phyloP scores from a whole-genome alignment of 2,329 filamentous ascomycete genomes.

The Cladophialophora immunda region DNA sequence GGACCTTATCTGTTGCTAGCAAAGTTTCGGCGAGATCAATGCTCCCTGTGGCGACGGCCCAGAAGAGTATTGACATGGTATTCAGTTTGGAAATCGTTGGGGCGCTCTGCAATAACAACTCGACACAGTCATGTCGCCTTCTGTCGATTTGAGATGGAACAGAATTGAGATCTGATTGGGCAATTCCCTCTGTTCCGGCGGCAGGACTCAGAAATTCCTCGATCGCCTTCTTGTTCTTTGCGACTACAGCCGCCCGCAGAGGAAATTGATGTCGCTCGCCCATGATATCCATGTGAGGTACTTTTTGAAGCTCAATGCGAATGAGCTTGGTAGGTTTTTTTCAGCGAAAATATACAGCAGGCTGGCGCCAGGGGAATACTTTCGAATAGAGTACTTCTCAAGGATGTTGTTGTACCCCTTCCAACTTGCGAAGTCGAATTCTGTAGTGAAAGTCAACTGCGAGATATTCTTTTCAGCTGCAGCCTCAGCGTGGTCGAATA shows the following conservation, averaged over 20 bases:
- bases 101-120: neutral
- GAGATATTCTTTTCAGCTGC: conserved; percentile 31
- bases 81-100: neutral
- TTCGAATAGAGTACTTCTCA: conserved; percentile 43
- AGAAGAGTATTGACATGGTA: neutral
- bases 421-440: conserved; percentile 46
- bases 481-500: conserved; percentile 44
- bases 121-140: neutral
- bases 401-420: conserved; percentile 46
- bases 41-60: neutral
- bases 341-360: conserved; percentile 37
- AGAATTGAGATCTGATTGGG: neutral
- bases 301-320: conserved; percentile 33
- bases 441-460: conserved; percentile 39
- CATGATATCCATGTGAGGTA: conserved; percentile 6
- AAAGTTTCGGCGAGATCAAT: neutral
- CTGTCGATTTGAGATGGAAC: neutral
- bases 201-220: conserved; percentile 2
- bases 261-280: conserved; percentile 1
- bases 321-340: conserved; percentile 39
- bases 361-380: conserved; percentile 39
- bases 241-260: conserved; percentile 7
- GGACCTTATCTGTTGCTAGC: conserved; percentile 14
- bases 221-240: conserved; percentile 1
- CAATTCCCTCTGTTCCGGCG: neutral